These are phyloP conservation scores for Malania oleifera DNA, from an alignment of 164 flowering plant genomes.

Conservation along the genomic window DNA sequence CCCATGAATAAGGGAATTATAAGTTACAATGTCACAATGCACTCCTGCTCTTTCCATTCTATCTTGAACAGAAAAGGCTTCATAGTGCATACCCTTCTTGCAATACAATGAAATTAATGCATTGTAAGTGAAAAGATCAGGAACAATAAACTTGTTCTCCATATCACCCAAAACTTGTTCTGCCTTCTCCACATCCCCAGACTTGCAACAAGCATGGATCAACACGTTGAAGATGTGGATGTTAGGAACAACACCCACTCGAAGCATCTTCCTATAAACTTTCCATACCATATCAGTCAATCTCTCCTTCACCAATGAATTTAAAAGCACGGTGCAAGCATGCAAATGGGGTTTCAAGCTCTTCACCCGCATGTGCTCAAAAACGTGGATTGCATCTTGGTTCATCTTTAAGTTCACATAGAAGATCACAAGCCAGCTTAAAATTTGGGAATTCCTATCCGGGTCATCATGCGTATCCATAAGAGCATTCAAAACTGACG, in stretches of 20 bases:
- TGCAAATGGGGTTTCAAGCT: conserved; percentile 63
- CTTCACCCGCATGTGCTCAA: conserved; percentile 60
- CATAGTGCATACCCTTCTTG: conserved; percentile 86
- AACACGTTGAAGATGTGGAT: conserved; percentile 71
- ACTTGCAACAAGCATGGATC: conserved; percentile 78
- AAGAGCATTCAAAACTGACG: conserved; percentile 59
- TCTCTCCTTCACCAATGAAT: conserved; percentile 57
- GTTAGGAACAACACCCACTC: conserved; percentile 62
- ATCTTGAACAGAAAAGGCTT: conserved; percentile 68
- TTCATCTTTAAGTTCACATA: conserved; percentile 61
- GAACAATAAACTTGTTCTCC: conserved; percentile 45
- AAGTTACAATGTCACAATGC: conserved; percentile 78
- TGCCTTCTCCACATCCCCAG: conserved; percentile 70
- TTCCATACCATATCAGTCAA: conserved; percentile 69
- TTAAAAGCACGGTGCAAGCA: conserved; percentile 75
- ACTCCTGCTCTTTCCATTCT: conserved; percentile 68
- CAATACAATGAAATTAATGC: conserved; percentile 77
- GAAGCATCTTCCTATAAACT: conserved; percentile 53
- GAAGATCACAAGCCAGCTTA: conserved; percentile 80
- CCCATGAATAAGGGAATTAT: conserved; percentile 72
- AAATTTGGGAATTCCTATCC: conserved; percentile 54
- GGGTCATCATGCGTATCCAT: conserved; percentile 32
- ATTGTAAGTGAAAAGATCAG: conserved; percentile 73
- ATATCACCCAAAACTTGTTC: conserved; percentile 60
- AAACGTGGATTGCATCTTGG: conserved; percentile 70